Evolutionary conservation across 441 rosid genomes (phyloP), one percentile per base, ranked within the genome.

Genomic region (Mallotus repandus): DNA sequence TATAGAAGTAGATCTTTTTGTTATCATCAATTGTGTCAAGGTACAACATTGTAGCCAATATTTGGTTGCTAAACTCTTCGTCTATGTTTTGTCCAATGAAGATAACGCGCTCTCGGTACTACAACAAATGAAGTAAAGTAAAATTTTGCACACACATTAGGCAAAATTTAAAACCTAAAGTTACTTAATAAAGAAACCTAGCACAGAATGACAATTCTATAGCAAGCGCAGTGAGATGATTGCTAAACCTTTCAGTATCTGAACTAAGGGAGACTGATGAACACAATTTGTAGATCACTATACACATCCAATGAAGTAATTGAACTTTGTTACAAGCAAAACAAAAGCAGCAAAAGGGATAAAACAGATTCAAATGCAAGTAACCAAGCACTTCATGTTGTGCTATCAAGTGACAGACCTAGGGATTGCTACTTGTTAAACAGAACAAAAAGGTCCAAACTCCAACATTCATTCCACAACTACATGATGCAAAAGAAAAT

Each of bases 41-140:
- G 80, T 94, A 94, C 80, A 94, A 81, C 94, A 94, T 85, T 14
- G 97, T 92, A 45, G 93, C 97, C 87, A 94, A 83, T 77, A 92
- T 82, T 81, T 92, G 91, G 83, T 94, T 92, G 84, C 98, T 88
- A 75, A 87, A 90, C 70, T 92, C 95, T 82, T 91, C 97, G 75
- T 89, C 94, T 12, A 92, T 84, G 70, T 82, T 73, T 81, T 89
- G 89, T 74, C 93, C 97, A 76, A 94, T 85, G 85, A 90, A 90
- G 73, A 94, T 86, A 53, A 89, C 81, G 1, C 97, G 91, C 81
- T 94, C 97, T 77, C 97, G 89, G 73, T 92, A 94, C 98, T 92
- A 90, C 86, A 91, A 7, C 68, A 71, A 76, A 74, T 63, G 16
- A 41, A 54, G 38, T 29, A 52, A 43, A 48, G 38, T 78, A 70